Base-by-base conservation (phyloP, 768 basidiomycete genomes). In the Daedaleopsis nitida region DNA sequence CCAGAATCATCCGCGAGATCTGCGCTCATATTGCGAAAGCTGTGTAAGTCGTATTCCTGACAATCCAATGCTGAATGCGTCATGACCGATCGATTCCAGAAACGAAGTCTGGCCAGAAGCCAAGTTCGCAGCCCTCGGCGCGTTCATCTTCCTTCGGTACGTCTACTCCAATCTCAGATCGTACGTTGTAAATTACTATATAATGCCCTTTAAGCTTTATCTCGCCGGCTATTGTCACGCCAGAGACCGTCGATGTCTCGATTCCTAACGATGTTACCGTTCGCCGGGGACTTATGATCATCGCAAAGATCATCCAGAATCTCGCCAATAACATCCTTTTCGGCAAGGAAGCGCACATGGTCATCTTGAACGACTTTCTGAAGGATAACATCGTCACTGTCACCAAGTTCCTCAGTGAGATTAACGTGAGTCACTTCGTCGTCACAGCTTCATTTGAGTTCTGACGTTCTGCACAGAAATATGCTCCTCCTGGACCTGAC, bases 311-410 rank as follows among this genome's bases (percentile, higher is more conserved):
- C 58, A 87, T 97, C 49, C 94, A 96, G 74, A 95, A 93, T 69
- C 75, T 97, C 34, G 94, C 94, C 19, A 98, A 97, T 75, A 96
- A 97, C 66, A 89, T 96, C 52, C 86, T 92, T 69, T 96, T 96
- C 66, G 92, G 91, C 12, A 95, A 95, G 72, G 94, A 96, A 68
- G 83, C 86, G 4, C 87, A 93, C 68, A 94, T 95, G 91, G 85
- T 85, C 32, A 79, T 83, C 37, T 72, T 96, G 59, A 96, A 96
- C 71, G 78, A 81, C 13, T 94, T 94, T 75, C 74, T 93, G 32
- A 78, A 80, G 59, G 81, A 77, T 11, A 89, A 92, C 55, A 89
- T 92, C 54, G 77, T 84, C 37, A 85, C 82, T 44, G 85, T 95
- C 32, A 91, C 90, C 2, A 80, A 85, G 42, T 94, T 89, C 75